Evolutionary conservation across 2,329 filamentous ascomycete species (phyloP).

Genomic region (Lecanoromycetidae sp.): DNA sequence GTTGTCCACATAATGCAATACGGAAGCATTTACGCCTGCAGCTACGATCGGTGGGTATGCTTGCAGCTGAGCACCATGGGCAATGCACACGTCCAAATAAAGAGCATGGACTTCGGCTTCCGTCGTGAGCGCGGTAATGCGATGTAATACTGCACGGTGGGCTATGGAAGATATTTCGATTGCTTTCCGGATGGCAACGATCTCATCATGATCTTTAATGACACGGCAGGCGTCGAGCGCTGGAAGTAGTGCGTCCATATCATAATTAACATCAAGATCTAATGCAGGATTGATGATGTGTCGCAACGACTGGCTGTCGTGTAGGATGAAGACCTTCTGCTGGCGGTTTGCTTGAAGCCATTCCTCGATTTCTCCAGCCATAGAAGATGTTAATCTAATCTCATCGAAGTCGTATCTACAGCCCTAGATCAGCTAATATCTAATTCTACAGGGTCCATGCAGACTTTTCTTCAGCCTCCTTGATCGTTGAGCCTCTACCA

Average conservation of each 20-base stretch:
- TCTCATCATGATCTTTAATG: slow-evolving; percentile 71
- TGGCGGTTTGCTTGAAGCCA: slow-evolving; percentile 39
- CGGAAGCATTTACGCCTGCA: slow-evolving; percentile 65
- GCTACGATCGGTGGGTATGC: slow-evolving; percentile 80
- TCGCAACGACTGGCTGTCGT: slow-evolving; percentile 38
- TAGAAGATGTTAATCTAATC: neutral
- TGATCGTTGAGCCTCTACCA: slow-evolving; percentile 44
- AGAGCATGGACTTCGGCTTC: slow-evolving; percentile 75
- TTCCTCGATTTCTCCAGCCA: neutral
- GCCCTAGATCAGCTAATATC: neutral
- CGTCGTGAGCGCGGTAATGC: slow-evolving; percentile 51
- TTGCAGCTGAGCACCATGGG: slow-evolving; percentile 60
- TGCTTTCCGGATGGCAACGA: slow-evolving; percentile 68
- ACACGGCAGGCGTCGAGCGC: slow-evolving; percentile 73
- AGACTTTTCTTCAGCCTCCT: slow-evolving; percentile 46
- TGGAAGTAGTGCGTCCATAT: slow-evolving; percentile 38
- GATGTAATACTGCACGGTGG: slow-evolving; percentile 59
- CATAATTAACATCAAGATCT: slow-evolving; percentile 1
- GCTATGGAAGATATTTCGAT: slow-evolving; percentile 67
- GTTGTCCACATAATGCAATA: slow-evolving; percentile 76
- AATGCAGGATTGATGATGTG: slow-evolving; percentile 3
- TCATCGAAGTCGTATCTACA: slow-evolving; percentile 64
- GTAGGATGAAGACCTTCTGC: slow-evolving; percentile 40
- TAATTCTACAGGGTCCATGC: neutral
- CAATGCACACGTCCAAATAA: slow-evolving; percentile 61